Evolutionary conservation across 129 eudicot genomes (phyloP).

Genomic region (Daucus carota): DNA sequence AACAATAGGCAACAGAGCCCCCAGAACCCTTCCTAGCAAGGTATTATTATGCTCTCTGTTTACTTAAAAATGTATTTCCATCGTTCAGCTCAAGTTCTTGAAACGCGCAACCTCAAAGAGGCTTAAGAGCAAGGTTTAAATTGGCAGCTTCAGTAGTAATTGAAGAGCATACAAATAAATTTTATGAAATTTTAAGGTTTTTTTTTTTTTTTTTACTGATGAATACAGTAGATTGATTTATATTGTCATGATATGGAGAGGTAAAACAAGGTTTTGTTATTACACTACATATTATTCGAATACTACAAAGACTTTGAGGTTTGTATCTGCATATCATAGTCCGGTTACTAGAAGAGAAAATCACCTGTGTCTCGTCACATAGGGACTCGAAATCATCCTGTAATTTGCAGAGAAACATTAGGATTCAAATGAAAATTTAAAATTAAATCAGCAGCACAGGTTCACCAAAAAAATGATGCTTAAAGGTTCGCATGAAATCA

Average conservation of each 20-base stretch:
- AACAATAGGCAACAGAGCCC: background rate
- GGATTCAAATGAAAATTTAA: background rate
- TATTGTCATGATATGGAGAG: background rate
- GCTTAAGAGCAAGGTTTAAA: background rate
- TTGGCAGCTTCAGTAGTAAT: background rate
- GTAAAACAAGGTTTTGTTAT: background rate
- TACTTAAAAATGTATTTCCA: background rate
- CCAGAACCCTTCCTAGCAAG: background rate
- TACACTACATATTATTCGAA: background rate
- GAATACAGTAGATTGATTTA: background rate
- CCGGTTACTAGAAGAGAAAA: background rate
- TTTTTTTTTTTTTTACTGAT: background rate
- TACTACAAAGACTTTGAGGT: background rate
- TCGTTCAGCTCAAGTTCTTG: background rate
- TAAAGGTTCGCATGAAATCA: background rate
- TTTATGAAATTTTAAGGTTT: background rate
- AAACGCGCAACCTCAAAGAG: background rate
- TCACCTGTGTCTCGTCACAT: slow-evolving; percentile 34
- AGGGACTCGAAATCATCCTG: slow-evolving; percentile 34
- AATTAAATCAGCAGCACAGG: background rate
- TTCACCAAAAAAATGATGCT: background rate
- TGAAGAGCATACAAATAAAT: background rate
- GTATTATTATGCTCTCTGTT: background rate
- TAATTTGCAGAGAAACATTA: slow-evolving; percentile 4
- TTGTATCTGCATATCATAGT: background rate